These are phyloP conservation scores for Lactarius indigo DNA, from an alignment of 768 basidiomycete genomes.

Conservation along the genomic window DNA sequence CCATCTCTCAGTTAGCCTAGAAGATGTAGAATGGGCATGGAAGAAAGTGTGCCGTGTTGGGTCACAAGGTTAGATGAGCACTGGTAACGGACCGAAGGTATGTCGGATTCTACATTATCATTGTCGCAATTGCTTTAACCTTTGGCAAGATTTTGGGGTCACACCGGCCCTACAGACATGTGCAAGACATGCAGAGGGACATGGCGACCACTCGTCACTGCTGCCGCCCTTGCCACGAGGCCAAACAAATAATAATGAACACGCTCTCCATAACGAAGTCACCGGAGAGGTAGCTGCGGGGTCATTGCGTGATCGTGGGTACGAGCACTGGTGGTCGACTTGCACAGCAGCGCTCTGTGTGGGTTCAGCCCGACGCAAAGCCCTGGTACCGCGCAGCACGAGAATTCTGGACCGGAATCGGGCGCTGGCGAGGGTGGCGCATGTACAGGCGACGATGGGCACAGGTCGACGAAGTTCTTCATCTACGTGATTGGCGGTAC, in stretches of 20 bases:
- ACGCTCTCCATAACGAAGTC: not conserved
- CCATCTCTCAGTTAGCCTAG: too few species aligned
- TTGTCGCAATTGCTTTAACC: too few species aligned
- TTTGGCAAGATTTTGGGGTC: too few species aligned
- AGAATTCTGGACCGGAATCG: conserved; percentile 8
- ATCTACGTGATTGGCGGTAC: not conserved
- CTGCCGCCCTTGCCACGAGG: not conserved
- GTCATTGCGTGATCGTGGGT: conserved; percentile 9
- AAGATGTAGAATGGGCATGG: too few species aligned
- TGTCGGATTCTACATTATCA: too few species aligned
- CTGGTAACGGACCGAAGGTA: too few species aligned
- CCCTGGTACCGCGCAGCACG: conserved; percentile 23
- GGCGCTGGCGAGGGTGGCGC: not conserved
- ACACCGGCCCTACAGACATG: conserved; percentile 25
- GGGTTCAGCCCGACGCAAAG: conserved; percentile 41
- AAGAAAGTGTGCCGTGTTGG: too few species aligned
- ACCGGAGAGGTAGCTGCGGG: not conserved
- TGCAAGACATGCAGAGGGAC: conserved; percentile 8
- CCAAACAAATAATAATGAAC: not conserved
- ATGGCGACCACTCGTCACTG: not conserved
- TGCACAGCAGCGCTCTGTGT: conserved; percentile 59
- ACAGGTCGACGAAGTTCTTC: conserved; percentile 47
- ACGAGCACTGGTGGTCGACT: conserved; percentile 48
- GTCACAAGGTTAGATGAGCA: too few species aligned
- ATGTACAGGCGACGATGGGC: conserved; percentile 20